Evolutionary conservation across 2,329 filamentous ascomycete genomes (phyloP).

Genomic region (Sporothrix protearum): DNA sequence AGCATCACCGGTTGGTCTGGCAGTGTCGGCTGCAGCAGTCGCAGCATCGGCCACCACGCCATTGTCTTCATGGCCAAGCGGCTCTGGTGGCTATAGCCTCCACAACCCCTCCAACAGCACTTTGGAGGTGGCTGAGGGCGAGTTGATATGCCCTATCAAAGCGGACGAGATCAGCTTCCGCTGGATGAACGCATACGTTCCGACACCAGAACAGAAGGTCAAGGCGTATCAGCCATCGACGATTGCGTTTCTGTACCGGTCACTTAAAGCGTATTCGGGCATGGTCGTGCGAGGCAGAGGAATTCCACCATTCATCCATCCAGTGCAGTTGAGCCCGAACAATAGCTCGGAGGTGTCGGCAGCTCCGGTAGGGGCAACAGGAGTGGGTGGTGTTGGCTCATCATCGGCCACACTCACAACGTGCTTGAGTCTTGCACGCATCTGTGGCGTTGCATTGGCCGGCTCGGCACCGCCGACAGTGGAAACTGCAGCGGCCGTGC

Average conservation of each 20-base stretch:
- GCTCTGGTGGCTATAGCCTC: slow-evolving; percentile 29
- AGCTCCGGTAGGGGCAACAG: neutral
- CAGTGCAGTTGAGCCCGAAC: slow-evolving; percentile 35
- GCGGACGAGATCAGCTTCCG: slow-evolving; percentile 47
- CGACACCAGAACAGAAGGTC: slow-evolving; percentile 41
- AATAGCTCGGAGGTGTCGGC: slow-evolving; percentile 23
- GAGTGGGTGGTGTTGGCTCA: neutral
- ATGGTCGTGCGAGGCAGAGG: slow-evolving; percentile 38
- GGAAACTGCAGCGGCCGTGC: slow-evolving; percentile 33
- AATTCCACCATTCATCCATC: slow-evolving; percentile 45
- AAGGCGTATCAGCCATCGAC: slow-evolving; percentile 43
- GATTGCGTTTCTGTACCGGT: slow-evolving; percentile 40
- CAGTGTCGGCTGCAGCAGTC: too few relatives aligned
- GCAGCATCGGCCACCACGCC: too few relatives aligned
- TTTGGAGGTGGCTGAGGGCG: slow-evolving; percentile 26
- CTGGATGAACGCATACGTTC: slow-evolving; percentile 48
- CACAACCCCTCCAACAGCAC: neutral
- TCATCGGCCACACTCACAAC: slow-evolving; percentile 18
- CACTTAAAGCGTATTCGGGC: slow-evolving; percentile 45
- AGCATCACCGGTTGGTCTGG: neutral
- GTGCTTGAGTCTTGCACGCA: neutral
- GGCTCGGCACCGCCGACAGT: slow-evolving; percentile 32
- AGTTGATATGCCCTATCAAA: slow-evolving; percentile 46
- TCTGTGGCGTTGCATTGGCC: neutral
- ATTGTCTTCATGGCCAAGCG: too few relatives aligned